A percentile compares a stretch with the other conserved stretches of the same genome.
Conservation (phyloP, 306 rosid genomes). For the Quercus parvula region DNA sequence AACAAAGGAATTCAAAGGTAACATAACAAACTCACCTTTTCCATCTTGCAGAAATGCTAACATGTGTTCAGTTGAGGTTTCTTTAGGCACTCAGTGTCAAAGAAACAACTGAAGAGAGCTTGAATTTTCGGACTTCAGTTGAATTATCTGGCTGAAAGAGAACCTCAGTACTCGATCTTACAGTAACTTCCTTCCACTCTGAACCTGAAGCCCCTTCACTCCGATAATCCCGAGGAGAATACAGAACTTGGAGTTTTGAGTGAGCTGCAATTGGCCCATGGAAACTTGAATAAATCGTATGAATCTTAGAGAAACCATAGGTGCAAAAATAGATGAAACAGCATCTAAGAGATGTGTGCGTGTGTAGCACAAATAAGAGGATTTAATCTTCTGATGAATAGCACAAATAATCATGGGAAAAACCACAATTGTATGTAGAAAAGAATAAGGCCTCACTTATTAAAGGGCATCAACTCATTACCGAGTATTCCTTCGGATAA, state of each 20-base stretch:
- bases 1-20: neutral
- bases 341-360: neutral
- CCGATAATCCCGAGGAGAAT: constrained; percentile 65
- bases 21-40: neutral
- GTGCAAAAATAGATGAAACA: neutral
- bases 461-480: too few relatives aligned
- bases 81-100: constrained; percentile 73
- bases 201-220: constrained; percentile 58
- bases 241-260: constrained; percentile 77
- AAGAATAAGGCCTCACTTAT: too few relatives aligned
- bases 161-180: constrained; percentile 77
- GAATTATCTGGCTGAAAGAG: constrained; percentile 60
- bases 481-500: too few relatives aligned
- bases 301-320: neutral
- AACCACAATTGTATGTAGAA: too few relatives aligned
- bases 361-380: too few relatives aligned
- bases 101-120: constrained; percentile 69
- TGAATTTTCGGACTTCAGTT: constrained; percentile 56
- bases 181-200: constrained; percentile 69
- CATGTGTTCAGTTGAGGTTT: neutral
- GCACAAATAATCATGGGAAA: too few relatives aligned
- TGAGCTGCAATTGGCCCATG: constrained; percentile 55
- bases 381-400: too few relatives aligned
- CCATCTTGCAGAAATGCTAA: neutral
- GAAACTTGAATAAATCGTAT: constrained; percentile 20